Conservation (phyloP, 345 rosid genomes). For the Camelina neglecta region DNA sequence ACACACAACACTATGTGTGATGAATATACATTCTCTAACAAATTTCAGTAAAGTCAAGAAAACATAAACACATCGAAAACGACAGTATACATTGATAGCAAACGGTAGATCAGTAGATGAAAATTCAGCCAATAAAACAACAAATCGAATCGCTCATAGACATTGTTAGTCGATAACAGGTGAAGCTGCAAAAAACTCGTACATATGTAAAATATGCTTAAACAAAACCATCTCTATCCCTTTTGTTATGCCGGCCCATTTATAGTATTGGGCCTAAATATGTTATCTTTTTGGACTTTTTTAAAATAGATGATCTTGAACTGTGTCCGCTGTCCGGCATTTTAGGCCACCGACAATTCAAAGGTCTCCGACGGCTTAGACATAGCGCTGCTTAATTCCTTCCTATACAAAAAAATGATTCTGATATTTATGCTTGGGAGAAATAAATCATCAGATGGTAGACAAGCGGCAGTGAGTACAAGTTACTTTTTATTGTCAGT, state of each 20-base stretch:
- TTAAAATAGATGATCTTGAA: neutral
- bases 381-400: slow-evolving; percentile 14
- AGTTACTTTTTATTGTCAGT: slow-evolving; percentile 13
- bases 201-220: neutral
- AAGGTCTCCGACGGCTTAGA: slow-evolving; percentile 23
- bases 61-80: neutral
- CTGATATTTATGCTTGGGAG: neutral
- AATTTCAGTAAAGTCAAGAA: neutral
- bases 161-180: neutral
- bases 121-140: neutral
- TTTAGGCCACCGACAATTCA: slow-evolving; percentile 27
- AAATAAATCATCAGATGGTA: slow-evolving; percentile 4
- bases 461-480: slow-evolving; percentile 31
- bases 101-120: neutral
- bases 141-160: neutral
- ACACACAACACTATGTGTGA: neutral
- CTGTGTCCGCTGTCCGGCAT: neutral
- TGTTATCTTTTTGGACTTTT: neutral
- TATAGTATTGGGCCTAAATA: neutral
- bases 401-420: slow-evolving; percentile 18
- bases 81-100: neutral
- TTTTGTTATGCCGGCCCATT: neutral
- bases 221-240: neutral
- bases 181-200: neutral
- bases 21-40: neutral